phyloP scores from a whole-genome alignment of 192 early-diverging fungal species.

The Chytriomyces hyalinus region DNA sequence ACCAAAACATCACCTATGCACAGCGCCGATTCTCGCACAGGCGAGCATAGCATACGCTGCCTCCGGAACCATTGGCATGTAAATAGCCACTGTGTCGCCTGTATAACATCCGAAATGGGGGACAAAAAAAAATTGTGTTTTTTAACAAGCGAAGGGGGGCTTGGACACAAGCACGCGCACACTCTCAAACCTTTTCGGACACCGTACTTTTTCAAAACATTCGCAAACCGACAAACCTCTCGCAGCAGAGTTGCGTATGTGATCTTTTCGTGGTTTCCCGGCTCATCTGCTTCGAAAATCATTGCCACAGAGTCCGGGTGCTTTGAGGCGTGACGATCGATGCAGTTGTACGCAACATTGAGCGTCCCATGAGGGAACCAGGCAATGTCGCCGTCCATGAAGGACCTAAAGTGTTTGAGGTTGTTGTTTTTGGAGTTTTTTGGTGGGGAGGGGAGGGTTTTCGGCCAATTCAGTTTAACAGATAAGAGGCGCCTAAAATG shows the following conservation, averaged over 20 bases:
- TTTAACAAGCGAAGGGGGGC: no score
- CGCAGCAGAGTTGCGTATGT: constrained; percentile 84
- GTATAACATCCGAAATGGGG: background rate
- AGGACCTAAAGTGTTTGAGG: constrained; percentile 48
- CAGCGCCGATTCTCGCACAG: constrained; percentile 87
- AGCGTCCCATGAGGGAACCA: constrained; percentile 94
- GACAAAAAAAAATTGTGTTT: no score
- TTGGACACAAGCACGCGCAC: no score
- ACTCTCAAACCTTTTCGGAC: constrained; percentile 65
- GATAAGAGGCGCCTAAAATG: no score
- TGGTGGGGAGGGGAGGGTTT: no score
- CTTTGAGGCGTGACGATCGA: constrained; percentile 86
- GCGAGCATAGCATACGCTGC: constrained; percentile 92
- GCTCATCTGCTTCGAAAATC: constrained; percentile 65
- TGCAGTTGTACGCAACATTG: constrained; percentile 95
- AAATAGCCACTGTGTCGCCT: constrained; percentile 93
- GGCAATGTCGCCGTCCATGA: constrained; percentile 84
- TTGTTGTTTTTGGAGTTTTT: no score
- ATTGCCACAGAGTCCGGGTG: constrained; percentile 73
- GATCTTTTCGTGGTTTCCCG: constrained; percentile 73
- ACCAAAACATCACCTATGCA: constrained; percentile 65
- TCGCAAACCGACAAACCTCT: constrained; percentile 85
- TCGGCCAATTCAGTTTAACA: no score
- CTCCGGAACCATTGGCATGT: constrained; percentile 95
- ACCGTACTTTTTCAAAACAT: constrained; percentile 80